A percentile compares a stretch with the other conserved stretches of the same genome.
These are phyloP conservation scores for Solanum appendiculatum DNA, from an alignment of 257 asterid genomes.

Conservation along the genomic window DNA sequence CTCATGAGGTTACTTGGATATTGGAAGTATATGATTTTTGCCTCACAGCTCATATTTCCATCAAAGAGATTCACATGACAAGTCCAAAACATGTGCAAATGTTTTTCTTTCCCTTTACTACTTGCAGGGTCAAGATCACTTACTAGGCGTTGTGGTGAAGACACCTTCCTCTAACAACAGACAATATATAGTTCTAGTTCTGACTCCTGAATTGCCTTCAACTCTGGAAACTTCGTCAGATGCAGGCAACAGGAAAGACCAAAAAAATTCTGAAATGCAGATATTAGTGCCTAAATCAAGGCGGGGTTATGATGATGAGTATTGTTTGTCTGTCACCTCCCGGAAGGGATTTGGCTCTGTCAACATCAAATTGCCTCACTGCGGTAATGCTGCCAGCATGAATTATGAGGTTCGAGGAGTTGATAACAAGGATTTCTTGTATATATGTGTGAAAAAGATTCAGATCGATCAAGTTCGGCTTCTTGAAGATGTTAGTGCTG, in stretches of 20 bases:
- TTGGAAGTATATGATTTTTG: background rate
- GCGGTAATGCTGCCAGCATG: slow-evolving; percentile 70
- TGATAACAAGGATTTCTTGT: slow-evolving; percentile 54
- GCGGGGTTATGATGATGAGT: slow-evolving; percentile 87
- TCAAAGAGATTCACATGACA: background rate
- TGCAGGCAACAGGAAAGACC: slow-evolving; percentile 19
- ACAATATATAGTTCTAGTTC: slow-evolving; percentile 68
- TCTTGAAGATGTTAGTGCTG: slow-evolving; percentile 79
- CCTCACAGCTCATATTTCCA: background rate
- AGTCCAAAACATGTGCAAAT: background rate
- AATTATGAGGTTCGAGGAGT: slow-evolving; percentile 81
- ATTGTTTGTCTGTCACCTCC: slow-evolving; percentile 47
- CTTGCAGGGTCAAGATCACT: slow-evolving; percentile 82
- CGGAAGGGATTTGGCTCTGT: slow-evolving; percentile 76
- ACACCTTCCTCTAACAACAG: slow-evolving; percentile 52
- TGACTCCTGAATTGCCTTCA: slow-evolving; percentile 67
- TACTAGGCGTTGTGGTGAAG: slow-evolving; percentile 78
- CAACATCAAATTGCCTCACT: slow-evolving; percentile 77
- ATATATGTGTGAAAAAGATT: slow-evolving; percentile 61
- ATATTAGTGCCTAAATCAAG: slow-evolving; percentile 79
- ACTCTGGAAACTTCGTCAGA: slow-evolving; percentile 26
- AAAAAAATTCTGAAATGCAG: slow-evolving; percentile 43
- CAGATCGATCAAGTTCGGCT: slow-evolving; percentile 82
- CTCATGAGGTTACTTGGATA: background rate
- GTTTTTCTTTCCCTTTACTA: slow-evolving; percentile 1